Evolutionary conservation across 192 early-diverging fungal species (phyloP), one percentile per base, ranked within the genome.

Genomic region (Coemansia sp.): DNA sequence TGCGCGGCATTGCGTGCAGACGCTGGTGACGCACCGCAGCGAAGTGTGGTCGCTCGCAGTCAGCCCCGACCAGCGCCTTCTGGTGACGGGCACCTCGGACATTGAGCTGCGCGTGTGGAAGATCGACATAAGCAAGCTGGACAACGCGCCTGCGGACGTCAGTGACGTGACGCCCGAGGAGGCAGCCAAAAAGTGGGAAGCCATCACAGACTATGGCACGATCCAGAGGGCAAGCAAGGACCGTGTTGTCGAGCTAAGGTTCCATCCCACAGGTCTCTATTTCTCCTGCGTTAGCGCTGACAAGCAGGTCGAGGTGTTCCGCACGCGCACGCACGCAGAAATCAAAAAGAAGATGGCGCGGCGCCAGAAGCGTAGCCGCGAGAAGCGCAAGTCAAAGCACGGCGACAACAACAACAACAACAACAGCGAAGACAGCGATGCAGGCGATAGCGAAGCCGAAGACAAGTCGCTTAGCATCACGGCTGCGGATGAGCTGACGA

Each of bases 1-100:
- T n/a, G 91, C 93, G 24, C 90, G 91, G 66, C 90, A 92, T 73
- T 98, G 97, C 62, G 89, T 94, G 54, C 93, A 98, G 74, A 98
- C 95, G 42, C 68, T 97, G 53, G 89, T 93, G 2, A 87, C 87
- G 19, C 97, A 98, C 63, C 90, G 95, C 60, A 91, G 87, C 60
- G 95, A 98, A 69, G 90, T 97, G 14, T 98, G 97, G 95, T 84
- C 87, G 8, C 78, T 93, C 70, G 95, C 87, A 29, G 71, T 87
- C 19, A 85, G 84, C 29, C 74, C 72, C 13, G 88, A 90, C 52
- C 82, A 83, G 50, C 84, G 71, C 0, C 69, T 88, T 42, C 72
- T 95, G 27, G 85, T 95, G 14, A 94, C 95, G 3, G 96, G 93
- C 61, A 87, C 92, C 6, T 86, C 87, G 4, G 96, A 98, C 61